Base-by-base conservation (phyloP, 495 filamentous ascomycete species). In the Neurospora sp. region DNA sequence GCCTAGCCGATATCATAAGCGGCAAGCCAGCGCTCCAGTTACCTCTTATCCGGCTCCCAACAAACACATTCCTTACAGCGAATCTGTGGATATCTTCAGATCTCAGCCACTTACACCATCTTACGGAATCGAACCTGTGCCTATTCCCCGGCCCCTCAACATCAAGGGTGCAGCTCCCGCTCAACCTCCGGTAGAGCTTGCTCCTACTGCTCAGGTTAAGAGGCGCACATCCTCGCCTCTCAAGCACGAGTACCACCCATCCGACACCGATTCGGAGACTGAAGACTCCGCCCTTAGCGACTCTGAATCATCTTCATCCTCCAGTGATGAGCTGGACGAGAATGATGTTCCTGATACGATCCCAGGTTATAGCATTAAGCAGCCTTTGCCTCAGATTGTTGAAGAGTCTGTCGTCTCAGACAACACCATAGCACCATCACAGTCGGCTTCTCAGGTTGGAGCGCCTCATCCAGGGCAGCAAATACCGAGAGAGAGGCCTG, bases 181-280 rank as follows among this genome's bases (percentile, higher is more conserved):
- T 45, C 80, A 82, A 41, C 88, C 87, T 41, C 83, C 87, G 5
- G 82, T 88, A 71, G 86, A 82, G 68, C 80, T 71, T 75, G 77
- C 74, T 65, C 77, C 78, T 73, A 75, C 76, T 6, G 68, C 78
- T 35, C 84, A 82, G 37, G 79, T 86, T 12, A 91, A 87, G 76
- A 86, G 95, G 39, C 88, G 93, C 7, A 91, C 90, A 37, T 98
- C 96, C 5, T 98, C 96, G 9, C 96, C 96, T 9, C 85, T 99
- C 72, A 99, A 99, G 81, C 96, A 98, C 77, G 94, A 99, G 83
- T 99, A 97, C 77, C 92, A 93, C 75, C 96, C 96, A 3, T 98
- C 96, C 1, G 94, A 93, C 47, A 89, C 80, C 0, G 85, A 84
- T 2, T 86, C 85, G 1, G 82, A 82, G 22, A 81, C 80, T 71